A percentile compares a stretch with the other conserved stretches of the same genome.
These are phyloP conservation scores for Scenedesmus sp. DNA, from an alignment of 163 green algal genomes.

Conservation along the genomic window DNA sequence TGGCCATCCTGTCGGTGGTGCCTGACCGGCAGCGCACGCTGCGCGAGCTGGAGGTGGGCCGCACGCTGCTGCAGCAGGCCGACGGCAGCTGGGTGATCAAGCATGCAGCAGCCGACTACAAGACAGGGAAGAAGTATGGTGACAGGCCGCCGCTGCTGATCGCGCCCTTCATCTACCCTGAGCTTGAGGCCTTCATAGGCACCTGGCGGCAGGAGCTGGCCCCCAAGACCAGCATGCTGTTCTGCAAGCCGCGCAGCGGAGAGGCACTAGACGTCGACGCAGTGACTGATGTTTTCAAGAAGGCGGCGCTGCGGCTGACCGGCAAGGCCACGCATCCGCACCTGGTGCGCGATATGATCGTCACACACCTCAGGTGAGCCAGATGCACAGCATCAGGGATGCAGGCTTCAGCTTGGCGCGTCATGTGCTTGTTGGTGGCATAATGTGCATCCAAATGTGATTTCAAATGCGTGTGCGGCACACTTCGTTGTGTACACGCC, in stretches of 20 bases:
- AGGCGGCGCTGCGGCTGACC: conserved; percentile 67
- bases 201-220: conserved; percentile 36
- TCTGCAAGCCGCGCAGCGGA: conserved; percentile 35
- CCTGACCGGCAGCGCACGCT: conserved; percentile 81
- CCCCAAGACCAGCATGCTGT: background rate
- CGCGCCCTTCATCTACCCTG: conserved; percentile 66
- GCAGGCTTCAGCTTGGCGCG: background rate
- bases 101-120: conserved; percentile 78
- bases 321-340: conserved; percentile 72
- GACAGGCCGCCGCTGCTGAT: conserved; percentile 75
- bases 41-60: conserved; percentile 76
- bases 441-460: background rate
- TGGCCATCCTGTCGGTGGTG: conserved; percentile 79
- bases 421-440: background rate
- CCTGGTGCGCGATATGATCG: conserved; percentile 72
- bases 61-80: conserved; percentile 72
- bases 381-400: conserved; percentile 15
- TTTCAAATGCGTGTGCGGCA: background rate
- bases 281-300: conserved; percentile 55
- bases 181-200: conserved; percentile 77
- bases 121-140: conserved; percentile 80
- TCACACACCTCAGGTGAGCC: conserved; percentile 72
- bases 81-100: conserved; percentile 71
- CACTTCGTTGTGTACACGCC: background rate
- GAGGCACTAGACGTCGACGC: conserved; percentile 57